Conservation (phyloP, 192 early-diverging fungal species). For the Backusella macrospora region DNA sequence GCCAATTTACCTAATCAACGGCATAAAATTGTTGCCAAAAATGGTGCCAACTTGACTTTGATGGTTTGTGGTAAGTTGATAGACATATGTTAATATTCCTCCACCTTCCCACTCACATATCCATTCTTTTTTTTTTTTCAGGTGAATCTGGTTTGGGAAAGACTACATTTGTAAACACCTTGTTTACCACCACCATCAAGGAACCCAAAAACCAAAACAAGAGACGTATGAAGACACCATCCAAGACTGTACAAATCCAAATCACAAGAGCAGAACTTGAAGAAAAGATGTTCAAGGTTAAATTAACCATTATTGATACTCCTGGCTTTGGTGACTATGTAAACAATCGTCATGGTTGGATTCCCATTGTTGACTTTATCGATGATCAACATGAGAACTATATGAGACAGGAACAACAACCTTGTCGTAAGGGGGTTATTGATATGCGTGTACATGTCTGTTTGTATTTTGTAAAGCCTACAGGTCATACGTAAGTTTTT, state of each 20-base stretch:
- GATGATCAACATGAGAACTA: slow-evolving; percentile 94
- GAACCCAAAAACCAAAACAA: slow-evolving; percentile 37
- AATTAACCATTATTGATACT: slow-evolving; percentile 95
- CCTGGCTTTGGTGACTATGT: slow-evolving; percentile 99
- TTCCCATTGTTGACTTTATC: slow-evolving; percentile 93
- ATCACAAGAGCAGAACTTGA: slow-evolving; percentile 97
- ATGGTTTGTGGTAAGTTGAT: slow-evolving; percentile 90
- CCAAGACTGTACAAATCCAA: slow-evolving; percentile 96
- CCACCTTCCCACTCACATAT: too few species aligned
- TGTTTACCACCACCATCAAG: slow-evolving; percentile 80
- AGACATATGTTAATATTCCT: too few species aligned
- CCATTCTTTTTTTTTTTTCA: slow-evolving; percentile 23
- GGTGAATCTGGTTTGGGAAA: slow-evolving; percentile 96
- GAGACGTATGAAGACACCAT: slow-evolving; percentile 84
- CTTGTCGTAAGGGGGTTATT: slow-evolving; percentile 83
- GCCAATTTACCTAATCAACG: slow-evolving; percentile 93
- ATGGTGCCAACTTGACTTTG: slow-evolving; percentile 92
- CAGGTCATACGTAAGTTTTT: slow-evolving; percentile 80
- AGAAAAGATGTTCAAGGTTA: slow-evolving; percentile 93
- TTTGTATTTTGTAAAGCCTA: slow-evolving; percentile 96
- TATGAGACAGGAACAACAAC: slow-evolving; percentile 89
- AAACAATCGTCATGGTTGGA: slow-evolving; percentile 97
- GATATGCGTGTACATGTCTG: slow-evolving; percentile 95
- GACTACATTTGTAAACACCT: slow-evolving; percentile 96
- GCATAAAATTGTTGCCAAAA: slow-evolving; percentile 90